Conservation (phyloP, 2,329 filamentous ascomycete species). For the Beauveria medogensis region DNA sequence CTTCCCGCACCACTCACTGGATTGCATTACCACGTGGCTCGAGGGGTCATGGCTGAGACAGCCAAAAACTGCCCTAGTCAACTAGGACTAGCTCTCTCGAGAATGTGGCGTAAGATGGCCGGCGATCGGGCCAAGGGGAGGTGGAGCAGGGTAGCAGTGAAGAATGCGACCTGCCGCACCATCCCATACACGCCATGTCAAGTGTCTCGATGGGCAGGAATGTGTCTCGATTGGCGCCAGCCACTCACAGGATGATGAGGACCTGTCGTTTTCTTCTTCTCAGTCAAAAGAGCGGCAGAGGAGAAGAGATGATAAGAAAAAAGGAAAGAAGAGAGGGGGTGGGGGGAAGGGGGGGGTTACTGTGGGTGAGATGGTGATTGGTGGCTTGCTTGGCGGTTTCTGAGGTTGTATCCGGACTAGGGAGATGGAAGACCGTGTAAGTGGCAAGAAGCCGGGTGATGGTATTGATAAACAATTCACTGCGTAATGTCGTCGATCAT, state of each 20-base stretch:
- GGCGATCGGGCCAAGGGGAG: neutral
- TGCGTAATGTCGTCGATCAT: no score
- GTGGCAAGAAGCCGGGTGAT: neutral
- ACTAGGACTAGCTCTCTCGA: no score
- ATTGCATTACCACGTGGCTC: conserved; percentile 4
- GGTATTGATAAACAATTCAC: neutral
- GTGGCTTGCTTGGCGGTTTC: neutral
- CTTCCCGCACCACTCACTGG: neutral
- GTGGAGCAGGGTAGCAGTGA: neutral
- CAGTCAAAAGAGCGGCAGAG: neutral
- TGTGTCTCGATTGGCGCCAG: conserved; percentile 2
- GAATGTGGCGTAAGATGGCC: neutral
- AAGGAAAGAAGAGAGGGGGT: no score
- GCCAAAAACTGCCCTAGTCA: neutral
- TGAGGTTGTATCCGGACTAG: neutral
- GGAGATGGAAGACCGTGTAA: neutral
- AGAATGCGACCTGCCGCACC: conserved; percentile 1
- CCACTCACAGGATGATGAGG: neutral
- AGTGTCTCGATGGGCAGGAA: neutral
- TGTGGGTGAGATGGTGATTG: neutral
- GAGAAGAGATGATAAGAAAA: neutral
- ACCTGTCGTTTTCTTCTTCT: neutral
- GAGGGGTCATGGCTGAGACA: neutral
- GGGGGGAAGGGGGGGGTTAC: no score
- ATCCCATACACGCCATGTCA: neutral